phyloP scores from a whole-genome alignment of 2,329 filamentous ascomycete genomes.

The Talaromyces atroroseus region DNA sequence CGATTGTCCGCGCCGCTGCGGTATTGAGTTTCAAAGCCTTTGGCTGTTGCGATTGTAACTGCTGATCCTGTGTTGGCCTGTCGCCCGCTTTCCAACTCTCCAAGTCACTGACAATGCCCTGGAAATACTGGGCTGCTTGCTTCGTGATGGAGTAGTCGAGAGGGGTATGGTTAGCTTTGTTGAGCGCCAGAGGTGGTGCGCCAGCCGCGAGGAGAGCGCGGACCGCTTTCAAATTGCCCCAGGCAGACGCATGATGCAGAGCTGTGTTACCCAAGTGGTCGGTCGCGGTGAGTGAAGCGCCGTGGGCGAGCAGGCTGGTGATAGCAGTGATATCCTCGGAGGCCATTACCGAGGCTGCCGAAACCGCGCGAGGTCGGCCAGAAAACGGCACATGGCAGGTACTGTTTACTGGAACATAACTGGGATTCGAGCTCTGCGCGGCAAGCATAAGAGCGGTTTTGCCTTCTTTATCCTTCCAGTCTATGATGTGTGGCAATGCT shows the following conservation, averaged over 20 bases:
- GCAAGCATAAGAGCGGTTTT: slow-evolving; percentile 47
- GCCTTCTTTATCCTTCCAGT: slow-evolving; percentile 61
- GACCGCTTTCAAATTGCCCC: slow-evolving; percentile 71
- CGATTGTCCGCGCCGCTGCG: slow-evolving; percentile 1
- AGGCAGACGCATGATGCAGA: slow-evolving; percentile 77
- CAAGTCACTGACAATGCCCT: slow-evolving; percentile 66
- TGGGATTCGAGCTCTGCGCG: slow-evolving; percentile 24
- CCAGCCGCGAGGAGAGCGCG: slow-evolving; percentile 73
- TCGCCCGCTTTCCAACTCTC: slow-evolving; percentile 55
- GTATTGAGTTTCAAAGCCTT: slow-evolving; percentile 11
- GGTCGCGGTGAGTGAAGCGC: slow-evolving; percentile 48
- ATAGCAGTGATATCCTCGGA: slow-evolving; percentile 25
- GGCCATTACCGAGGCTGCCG: slow-evolving; percentile 17
- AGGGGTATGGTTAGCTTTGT: slow-evolving; percentile 75
- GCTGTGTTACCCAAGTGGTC: slow-evolving; percentile 79
- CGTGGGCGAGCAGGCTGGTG: slow-evolving; percentile 22
- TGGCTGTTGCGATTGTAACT: background rate
- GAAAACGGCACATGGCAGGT: slow-evolving; percentile 16
- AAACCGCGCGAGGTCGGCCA: slow-evolving; percentile 14
- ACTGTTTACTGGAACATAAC: slow-evolving; percentile 9
- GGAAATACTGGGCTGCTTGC: slow-evolving; percentile 79
- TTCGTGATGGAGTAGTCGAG: slow-evolving; percentile 77
- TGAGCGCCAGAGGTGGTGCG: slow-evolving; percentile 65
- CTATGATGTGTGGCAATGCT: slow-evolving; percentile 57
- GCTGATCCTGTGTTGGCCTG: background rate